Evolutionary conservation across 1,284 basidiomycete genomes (phyloP).

Genomic region (Kalmanozyma brasiliensis): DNA sequence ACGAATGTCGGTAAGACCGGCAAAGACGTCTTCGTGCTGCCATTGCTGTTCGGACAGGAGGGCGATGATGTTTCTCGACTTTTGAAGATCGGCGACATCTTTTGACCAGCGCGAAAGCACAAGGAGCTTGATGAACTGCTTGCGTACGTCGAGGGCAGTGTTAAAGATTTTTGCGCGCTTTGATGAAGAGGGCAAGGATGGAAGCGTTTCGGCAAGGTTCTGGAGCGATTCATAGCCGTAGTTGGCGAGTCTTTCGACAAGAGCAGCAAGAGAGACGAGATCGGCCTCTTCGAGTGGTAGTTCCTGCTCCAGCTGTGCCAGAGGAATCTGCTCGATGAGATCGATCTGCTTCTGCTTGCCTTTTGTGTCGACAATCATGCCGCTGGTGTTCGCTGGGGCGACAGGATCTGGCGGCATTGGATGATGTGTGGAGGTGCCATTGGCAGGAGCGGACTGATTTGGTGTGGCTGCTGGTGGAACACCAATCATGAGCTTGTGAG

Average conservation of each 20-base stretch:
- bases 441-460: conserved; percentile 4
- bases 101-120: conserved; percentile 63
- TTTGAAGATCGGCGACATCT: conserved; percentile 46
- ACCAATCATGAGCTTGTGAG: conserved; percentile 48
- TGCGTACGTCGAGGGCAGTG: conserved; percentile 86
- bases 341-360: conserved; percentile 39
- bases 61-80: conserved; percentile 59
- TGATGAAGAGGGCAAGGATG: conserved; percentile 82
- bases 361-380: conserved; percentile 15
- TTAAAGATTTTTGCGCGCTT: conserved; percentile 84
- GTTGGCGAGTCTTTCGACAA: conserved; percentile 80
- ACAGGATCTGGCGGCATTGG: not conserved
- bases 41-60: conserved; percentile 73
- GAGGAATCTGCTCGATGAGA: conserved; percentile 30
- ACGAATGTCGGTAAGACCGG: conserved; percentile 75
- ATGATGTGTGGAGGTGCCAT: conserved; percentile 2
- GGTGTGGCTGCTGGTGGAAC: conserved; percentile 43
- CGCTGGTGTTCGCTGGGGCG: not conserved
- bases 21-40: conserved; percentile 80
- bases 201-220: conserved; percentile 87
- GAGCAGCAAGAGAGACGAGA: conserved; percentile 78
- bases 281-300: conserved; percentile 80
- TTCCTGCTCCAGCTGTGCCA: conserved; percentile 75
- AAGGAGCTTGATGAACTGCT: conserved; percentile 87
- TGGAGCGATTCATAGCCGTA: conserved; percentile 83